These are phyloP conservation scores for Punctularia strigosozonata DNA, from an alignment of 768 basidiomycete species.

Conservation along the genomic window DNA sequence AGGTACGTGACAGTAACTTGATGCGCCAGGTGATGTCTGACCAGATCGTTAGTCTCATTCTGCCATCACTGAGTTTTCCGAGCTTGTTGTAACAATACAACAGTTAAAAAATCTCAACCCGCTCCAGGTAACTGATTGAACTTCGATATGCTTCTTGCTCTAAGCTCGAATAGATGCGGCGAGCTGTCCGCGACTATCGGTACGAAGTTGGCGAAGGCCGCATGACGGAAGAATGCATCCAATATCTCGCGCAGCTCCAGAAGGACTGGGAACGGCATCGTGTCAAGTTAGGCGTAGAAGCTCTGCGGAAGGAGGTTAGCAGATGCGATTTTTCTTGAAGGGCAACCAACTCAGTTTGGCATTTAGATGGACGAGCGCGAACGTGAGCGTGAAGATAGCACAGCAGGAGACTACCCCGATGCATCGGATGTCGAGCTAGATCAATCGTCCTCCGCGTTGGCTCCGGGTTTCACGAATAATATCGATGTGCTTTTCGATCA, in stretches of 20 bases:
- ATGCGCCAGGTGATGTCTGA: background rate
- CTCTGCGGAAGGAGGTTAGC: conserved; percentile 68
- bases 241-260: conserved; percentile 90
- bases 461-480: too few relatives aligned
- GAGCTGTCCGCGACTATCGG: conserved; percentile 86
- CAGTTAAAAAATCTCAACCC: conserved; percentile 82
- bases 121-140: conserved; percentile 49
- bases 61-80: conserved; percentile 77
- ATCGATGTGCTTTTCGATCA: conserved; percentile 80
- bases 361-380: conserved; percentile 57
- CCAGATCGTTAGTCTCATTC: conserved; percentile 53
- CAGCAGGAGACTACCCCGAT: too few relatives aligned
- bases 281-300: conserved; percentile 77
- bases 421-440: too few relatives aligned
- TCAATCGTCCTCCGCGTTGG: too few relatives aligned
- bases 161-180: conserved; percentile 59
- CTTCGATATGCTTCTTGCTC: background rate
- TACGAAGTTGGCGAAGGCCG: conserved; percentile 87
- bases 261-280: conserved; percentile 96
- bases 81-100: conserved; percentile 84
- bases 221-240: conserved; percentile 92
- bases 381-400: conserved; percentile 48
- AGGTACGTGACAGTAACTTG: conserved; percentile 30
- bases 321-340: background rate
- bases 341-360: conserved; percentile 1